Base-by-base conservation (phyloP, 2,329 filamentous ascomycete genomes). In the Hypoxylon sp. region DNA sequence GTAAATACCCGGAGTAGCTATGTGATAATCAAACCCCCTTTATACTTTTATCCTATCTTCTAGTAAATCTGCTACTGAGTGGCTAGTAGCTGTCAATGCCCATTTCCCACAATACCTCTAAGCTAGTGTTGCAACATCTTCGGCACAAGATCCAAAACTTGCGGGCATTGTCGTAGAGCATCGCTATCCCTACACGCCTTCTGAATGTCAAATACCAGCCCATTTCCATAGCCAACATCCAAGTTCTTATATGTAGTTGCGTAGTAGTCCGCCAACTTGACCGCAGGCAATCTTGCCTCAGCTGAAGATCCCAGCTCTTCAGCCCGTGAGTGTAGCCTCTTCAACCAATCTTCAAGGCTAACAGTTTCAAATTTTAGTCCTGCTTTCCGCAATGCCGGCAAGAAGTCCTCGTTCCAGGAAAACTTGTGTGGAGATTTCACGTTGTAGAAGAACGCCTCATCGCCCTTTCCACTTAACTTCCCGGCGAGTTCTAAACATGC, bases 331-430 rank as follows among this genome's bases (percentile, higher is more conserved):
- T 59, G 55, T 38, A 75, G 53, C 44, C 63, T 59, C 11, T 44
- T 25, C 12, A 74, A 19, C 72, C 73, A 75, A 8, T 67, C 61
- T 5, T 51, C 44, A 25, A 73, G 63, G 1, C 64, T 41, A 5
- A 73, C 67, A 1, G 58, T 62, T 16, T 70, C 57, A 43, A 75
- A 74, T 4, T 60, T 45, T 17, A 74, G 65, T 0, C 71, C 71
- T 7, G 59, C 64, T 1, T 54, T 38, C 3, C 43, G 57, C 7
- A 74, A 49, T 0, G 61, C 59, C 0, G 58, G 61, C 3, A 75
- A 61, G 34, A 74, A 60, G 0, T 55, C 45, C 0, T 62, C 59
- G 34, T 65, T 69, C 72, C 71, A 75, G 4, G 64, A 62, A 48
- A 75, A 75, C 4, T 45, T 49, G 44, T 65, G 58, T 52, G 66